Conservation (phyloP, 306 rosid genomes). For the Carpinus viminea region DNA sequence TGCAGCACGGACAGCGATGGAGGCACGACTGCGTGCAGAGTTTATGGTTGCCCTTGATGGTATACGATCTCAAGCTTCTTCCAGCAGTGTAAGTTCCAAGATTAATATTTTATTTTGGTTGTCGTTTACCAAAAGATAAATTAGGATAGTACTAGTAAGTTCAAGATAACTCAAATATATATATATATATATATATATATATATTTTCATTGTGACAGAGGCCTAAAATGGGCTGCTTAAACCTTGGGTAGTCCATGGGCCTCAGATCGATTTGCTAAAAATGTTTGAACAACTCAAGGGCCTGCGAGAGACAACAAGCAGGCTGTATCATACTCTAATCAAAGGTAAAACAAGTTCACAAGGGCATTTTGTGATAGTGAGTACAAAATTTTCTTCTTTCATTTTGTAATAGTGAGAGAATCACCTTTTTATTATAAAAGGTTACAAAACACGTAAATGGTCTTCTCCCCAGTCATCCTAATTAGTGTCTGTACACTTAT, state of each 20-base stretch:
- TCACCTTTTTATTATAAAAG: background rate
- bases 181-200: too few relatives aligned
- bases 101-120: background rate
- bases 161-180: too few relatives aligned
- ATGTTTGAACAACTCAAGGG: background rate
- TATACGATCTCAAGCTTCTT: conserved; percentile 5
- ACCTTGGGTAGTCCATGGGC: background rate
- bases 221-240: background rate
- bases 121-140: too few relatives aligned
- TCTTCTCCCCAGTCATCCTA: background rate
- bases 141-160: background rate
- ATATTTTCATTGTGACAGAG: background rate
- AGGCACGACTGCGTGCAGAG: conserved; percentile 14
- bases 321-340: background rate
- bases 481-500: background rate
- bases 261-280: background rate
- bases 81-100: conserved; percentile 4
- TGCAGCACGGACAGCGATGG: conserved; percentile 13
- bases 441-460: background rate
- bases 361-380: background rate
- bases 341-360: background rate
- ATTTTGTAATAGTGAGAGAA: background rate
- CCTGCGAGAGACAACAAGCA: background rate
- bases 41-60: conserved; percentile 20
- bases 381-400: background rate